A percentile compares a stretch with the other conserved stretches of the same genome.
Evolutionary conservation across 169 alveolate species (phyloP).

Genomic region (Plasmodium billcollinsi): DNA sequence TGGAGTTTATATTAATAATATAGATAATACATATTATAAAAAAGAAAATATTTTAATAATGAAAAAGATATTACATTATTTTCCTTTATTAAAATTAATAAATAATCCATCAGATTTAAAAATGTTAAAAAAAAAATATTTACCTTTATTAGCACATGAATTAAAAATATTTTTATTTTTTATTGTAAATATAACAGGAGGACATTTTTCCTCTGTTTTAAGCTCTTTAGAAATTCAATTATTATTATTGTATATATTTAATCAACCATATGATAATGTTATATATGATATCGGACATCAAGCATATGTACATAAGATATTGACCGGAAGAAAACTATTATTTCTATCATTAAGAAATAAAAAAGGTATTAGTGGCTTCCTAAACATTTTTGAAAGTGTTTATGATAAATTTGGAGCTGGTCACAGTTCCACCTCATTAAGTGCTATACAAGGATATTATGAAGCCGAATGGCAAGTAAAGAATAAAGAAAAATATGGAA

Average conservation of each 20-base stretch:
- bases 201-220: slow-evolving; percentile 89
- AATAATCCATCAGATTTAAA: slow-evolving; percentile 60
- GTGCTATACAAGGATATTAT: slow-evolving; percentile 89
- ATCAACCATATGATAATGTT: slow-evolving; percentile 88
- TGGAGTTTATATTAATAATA: slow-evolving; percentile 48
- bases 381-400: slow-evolving; percentile 85
- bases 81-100: slow-evolving; percentile 54
- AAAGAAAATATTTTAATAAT: slow-evolving; percentile 24
- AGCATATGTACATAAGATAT: slow-evolving; percentile 89
- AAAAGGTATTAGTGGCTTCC: slow-evolving; percentile 90
- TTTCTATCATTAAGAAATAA: slow-evolving; percentile 86
- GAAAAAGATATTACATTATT: slow-evolving; percentile 22
- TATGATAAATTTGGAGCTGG: slow-evolving; percentile 94
- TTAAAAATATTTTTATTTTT: slow-evolving; percentile 75
- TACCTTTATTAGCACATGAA: slow-evolving; percentile 71
- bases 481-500: background rate
- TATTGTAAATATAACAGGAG: slow-evolving; percentile 84
- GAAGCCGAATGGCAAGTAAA: slow-evolving; percentile 70
- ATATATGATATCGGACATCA: slow-evolving; percentile 92
- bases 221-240: slow-evolving; percentile 91
- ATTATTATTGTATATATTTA: slow-evolving; percentile 86
- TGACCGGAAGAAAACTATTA: slow-evolving; percentile 91
- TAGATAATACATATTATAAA: slow-evolving; percentile 44
- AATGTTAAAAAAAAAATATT: slow-evolving; percentile 29
- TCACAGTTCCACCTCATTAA: slow-evolving; percentile 91